Base-by-base conservation (phyloP, 1,139 yeast genomes). In the Suhomyces bokatorum region DNA sequence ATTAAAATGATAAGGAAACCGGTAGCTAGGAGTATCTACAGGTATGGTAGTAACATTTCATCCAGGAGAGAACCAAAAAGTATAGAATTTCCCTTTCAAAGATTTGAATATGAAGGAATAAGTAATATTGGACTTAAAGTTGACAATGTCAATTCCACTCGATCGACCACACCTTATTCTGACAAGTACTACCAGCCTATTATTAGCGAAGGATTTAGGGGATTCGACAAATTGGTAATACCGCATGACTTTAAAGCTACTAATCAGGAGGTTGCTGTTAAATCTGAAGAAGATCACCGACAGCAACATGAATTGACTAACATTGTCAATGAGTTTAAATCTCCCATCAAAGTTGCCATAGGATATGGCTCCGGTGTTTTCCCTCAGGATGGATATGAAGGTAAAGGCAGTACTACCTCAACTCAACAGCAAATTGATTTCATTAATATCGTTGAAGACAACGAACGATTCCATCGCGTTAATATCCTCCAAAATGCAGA, bases 361-460 rank as follows among this genome's bases (percentile, higher is more conserved):
- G 99, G 98, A 0, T 95, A 95, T 63, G 99, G 99, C 1, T 87
- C 96, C 8, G 97, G 97, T 4, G 97, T 95, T 0, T 87, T 95
- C 55, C 77, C 83, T 27, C 99, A 95, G 62, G 58, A 56, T 4
- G 90, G 90, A 5, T 79, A 81, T 26, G 43, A 39, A 12, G 50
- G 54, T 1, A 54, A 60, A 6, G 60, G 63, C 29, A 57, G 63
- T 26, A 57, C 17, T 37, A 22, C 8, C 49, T 53, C 22, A 7
- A 28, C 13, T 70, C 75, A 40, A 13, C 34, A 90, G 1, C 99
- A 93, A 63, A 78, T 89, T 11, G 99, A 95, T 60, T 67, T 93
- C 64, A 87, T 93, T n/a, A 83, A 87, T 58, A 87, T 89, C 1
- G 98, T 91, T 3, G 75, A 85, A 1, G 79, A 84, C 59, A 80